Evolutionary conservation across 2,329 filamentous ascomycete genomes (phyloP), one percentile per base, ranked within the genome.

Genomic region (Aspergillus latus): DNA sequence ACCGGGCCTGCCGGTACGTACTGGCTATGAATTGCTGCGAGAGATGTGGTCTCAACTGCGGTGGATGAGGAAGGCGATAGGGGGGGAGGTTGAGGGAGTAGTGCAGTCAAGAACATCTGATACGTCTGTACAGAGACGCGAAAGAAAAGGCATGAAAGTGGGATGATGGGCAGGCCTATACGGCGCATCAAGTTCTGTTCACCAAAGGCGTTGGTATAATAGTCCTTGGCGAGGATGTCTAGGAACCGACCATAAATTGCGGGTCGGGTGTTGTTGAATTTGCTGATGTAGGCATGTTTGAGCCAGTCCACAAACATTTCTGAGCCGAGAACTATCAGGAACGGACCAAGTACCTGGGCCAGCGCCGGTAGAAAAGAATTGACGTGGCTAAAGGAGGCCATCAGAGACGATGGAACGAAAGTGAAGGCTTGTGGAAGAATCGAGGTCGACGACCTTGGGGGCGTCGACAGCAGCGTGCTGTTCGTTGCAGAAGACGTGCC

Each of bases 291-390:
- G 21, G 91, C 91, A 70, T 99, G 95, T 73, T 99, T 99, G 72
- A 97, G 84, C 84, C 90, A 92, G 74, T 99, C 94, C 1, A 99
- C 94, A 7, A 96, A 77, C 87, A 97, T 97, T 75, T 99, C 94
- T 60, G 92, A 96, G 1, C 92, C 93, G 6, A 99, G 84, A 0
- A 99, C 95, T 6, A 99, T 86, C 11, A 99, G 77, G 64, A 99
- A 99, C 0, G 94, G 95, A 0, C 91, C 92, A 3, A 99, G 78
- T 0, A 99, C 89, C 70, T 97, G 92, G 8, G 90, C 91, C 0
- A 78, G 52, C 1, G 70, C 73, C 5, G 76, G 74, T 1, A 78
- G 68, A 53, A 78, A 74, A 7, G 75, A 74, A 52, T 76, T 72
- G 15, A 73, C 71, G 16, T 68, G 69, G 61, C 74, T 77, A 49